A percentile compares a stretch with the other conserved stretches of the same genome.
Conservation (phyloP, 331 rosid species). For the Pyracantha coccinea region DNA sequence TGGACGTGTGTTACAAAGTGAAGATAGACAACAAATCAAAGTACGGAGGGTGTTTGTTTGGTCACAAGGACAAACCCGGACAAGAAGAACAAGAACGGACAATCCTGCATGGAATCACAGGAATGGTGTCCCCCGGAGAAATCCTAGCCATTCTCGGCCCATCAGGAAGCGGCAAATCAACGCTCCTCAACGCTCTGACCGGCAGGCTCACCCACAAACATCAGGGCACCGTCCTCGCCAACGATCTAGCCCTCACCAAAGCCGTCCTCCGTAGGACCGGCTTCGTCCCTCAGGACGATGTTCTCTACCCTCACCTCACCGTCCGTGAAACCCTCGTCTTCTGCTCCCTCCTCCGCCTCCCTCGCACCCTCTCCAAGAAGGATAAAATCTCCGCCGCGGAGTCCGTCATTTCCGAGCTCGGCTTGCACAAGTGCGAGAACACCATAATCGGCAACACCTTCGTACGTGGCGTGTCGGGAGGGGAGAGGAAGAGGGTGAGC, state of each 20-base stretch:
- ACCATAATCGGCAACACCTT: conserved; percentile 74
- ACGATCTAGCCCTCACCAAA: conserved; percentile 35
- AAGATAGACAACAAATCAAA: conserved; percentile 28
- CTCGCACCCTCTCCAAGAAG: conserved; percentile 11
- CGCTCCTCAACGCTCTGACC: conserved; percentile 62
- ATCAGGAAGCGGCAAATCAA: conserved; percentile 86
- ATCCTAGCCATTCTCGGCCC: conserved; percentile 87
- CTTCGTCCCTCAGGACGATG: conserved; percentile 75
- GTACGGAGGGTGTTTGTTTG: conserved; percentile 13
- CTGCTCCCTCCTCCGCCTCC: conserved; percentile 81
- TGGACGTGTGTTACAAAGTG: conserved; percentile 57
- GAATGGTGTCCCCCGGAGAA: conserved; percentile 73
- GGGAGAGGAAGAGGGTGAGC: conserved; percentile 85
- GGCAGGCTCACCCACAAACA: conserved; percentile 46
- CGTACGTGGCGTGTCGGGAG: conserved; percentile 82
- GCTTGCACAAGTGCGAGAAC: conserved; percentile 56
- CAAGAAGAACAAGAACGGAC: conserved; percentile 30
- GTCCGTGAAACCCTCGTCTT: conserved; percentile 71
- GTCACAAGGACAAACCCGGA: conserved; percentile 15
- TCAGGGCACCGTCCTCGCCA: conserved; percentile 52
- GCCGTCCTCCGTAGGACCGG: conserved; percentile 60
- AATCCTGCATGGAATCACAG: conserved; percentile 55
- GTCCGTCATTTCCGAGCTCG: conserved; percentile 55
- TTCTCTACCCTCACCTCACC: conserved; percentile 74
- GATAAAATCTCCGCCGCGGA: conserved; percentile 51